A percentile compares a stretch with the other conserved stretches of the same genome.
phyloP scores from a whole-genome alignment of 345 rosid genomes.

The Dimocarpus longan region DNA sequence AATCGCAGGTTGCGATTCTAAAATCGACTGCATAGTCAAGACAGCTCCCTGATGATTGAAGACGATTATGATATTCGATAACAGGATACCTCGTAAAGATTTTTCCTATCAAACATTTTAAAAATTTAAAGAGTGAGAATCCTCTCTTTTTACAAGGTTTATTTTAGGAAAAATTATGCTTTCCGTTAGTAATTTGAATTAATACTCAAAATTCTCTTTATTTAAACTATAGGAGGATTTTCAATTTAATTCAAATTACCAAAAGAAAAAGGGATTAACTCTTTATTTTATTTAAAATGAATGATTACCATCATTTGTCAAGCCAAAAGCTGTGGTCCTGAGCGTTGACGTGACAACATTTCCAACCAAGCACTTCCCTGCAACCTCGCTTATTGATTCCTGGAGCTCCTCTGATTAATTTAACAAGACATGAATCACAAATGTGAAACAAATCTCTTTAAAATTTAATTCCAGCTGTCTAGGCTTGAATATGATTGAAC shows the following conservation, averaged over 20 bases:
- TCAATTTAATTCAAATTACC: no score
- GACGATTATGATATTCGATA: slow-evolving; percentile 64
- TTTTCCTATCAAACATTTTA: slow-evolving; percentile 31
- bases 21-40: slow-evolving; percentile 59
- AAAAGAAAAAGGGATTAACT: no score
- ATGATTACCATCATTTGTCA: slow-evolving; percentile 55
- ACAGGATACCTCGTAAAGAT: slow-evolving; percentile 73
- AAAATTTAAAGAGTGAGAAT: no score
- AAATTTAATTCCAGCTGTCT: no score
- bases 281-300: no score
- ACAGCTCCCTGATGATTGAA: slow-evolving; percentile 82
- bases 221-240: no score
- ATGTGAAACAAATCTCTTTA: no score
- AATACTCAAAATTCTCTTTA: no score
- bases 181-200: no score
- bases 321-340: slow-evolving; percentile 41
- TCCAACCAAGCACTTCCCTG: slow-evolving; percentile 41
- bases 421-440: background rate
- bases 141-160: no score
- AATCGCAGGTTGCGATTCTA: slow-evolving; percentile 60
- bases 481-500: no score
- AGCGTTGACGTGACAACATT: slow-evolving; percentile 35
- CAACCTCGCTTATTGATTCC: slow-evolving; percentile 38
- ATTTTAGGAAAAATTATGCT: no score
- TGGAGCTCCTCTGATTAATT: slow-evolving; percentile 53